Base-by-base conservation (phyloP, 2,329 filamentous ascomycete genomes). In the Colletotrichum musae region DNA sequence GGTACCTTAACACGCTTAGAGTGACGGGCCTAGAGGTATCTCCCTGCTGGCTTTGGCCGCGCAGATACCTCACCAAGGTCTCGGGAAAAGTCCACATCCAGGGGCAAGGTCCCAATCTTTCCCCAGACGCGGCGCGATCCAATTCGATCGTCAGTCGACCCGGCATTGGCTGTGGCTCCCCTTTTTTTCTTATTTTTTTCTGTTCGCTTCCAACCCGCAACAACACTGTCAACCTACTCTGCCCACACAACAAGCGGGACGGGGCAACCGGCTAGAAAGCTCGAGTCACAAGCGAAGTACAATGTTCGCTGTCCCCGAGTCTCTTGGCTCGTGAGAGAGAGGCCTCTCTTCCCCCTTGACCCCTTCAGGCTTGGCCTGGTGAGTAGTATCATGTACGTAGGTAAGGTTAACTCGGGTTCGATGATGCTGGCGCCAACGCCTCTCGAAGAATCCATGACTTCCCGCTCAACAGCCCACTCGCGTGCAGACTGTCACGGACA, bases 121-220 rank as follows among this genome's bases (percentile, higher is more conserved):
- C 66, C 66, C 66, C 66, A 59, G 66, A 69, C 50, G 36, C 56
- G 65, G 65, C 65, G 56, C 66, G 56, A 69, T 69, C 56, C 66
- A 65, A 69, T 69, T 69, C 66, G 62, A 69, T 69, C 66, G 56
- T 28, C 58, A 50, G 53, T 57, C 64, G 21, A 50, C 52, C 36
- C 32, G 58, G 54, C 48, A n/a, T 43, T 69, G 32, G 48, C 41
- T 58, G 32, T 36, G 32, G 32, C 32, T 36, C 47, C 62, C 50
- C 57, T 64, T 60, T 66, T 60, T 26, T 69, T 56, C 21, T 24
- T 24, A 24, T 24, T 32, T 56, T 69, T 60, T 41, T 66, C 61
- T 65, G 32, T 69, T 69, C 54, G 50, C 32, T 43, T 58, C 53
- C 32, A 36, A 36, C 7, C 5, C 6, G 13, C 24, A 28, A 32